Base-by-base conservation (phyloP, 208 protist genomes). In the Blechomonas ayalai region DNA sequence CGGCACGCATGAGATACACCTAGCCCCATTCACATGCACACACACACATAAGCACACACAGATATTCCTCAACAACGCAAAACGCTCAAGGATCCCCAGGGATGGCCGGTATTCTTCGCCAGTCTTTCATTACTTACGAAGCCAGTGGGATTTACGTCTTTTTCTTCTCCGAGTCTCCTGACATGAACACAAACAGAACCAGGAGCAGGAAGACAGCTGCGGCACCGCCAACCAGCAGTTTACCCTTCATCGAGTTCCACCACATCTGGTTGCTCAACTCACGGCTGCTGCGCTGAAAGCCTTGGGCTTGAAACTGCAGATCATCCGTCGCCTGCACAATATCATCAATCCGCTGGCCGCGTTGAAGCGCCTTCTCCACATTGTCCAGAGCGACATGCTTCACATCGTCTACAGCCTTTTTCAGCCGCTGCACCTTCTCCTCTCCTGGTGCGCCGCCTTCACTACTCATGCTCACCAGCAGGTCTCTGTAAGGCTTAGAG, bases 301-400 rank as follows among this genome's bases (percentile, higher is more conserved):
- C 82, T 37, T 91, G 76, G 2, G 85, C 78, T 61, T 94, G 81
- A 42, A 79, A 84, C 66, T 90, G 79, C 29, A 94, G 52, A 33
- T 94, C 85, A 28, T 94, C 85, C 0, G 79, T 90, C 2, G 78
- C 74, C 43, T 87, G 75, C 31, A 94, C 71, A 60, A 94, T 94
- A 49, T 94, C 82, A 36, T 94, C 85, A 44, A 94, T 90, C 25
- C 62, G 64, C 44, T 85, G 72, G 9, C 82, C 82, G 7, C 85
- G 77, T 49, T 89, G 68, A 27, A 94, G 75, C 10, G 73, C 81
- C 0, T 66, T 56, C 42, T 94, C 78, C 20, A 94, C 85, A 47
- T 94, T 94, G 43, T 90, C 79, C 3, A 94, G 63, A 0, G 85
- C 85, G 32, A 94, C 27, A 40, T 81, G 65, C 51, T 87, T 90